Evolutionary conservation across 345 rosid genomes (phyloP), one percentile per base, ranked within the genome.

Genomic region (Chamaenerion angustifolium): DNA sequence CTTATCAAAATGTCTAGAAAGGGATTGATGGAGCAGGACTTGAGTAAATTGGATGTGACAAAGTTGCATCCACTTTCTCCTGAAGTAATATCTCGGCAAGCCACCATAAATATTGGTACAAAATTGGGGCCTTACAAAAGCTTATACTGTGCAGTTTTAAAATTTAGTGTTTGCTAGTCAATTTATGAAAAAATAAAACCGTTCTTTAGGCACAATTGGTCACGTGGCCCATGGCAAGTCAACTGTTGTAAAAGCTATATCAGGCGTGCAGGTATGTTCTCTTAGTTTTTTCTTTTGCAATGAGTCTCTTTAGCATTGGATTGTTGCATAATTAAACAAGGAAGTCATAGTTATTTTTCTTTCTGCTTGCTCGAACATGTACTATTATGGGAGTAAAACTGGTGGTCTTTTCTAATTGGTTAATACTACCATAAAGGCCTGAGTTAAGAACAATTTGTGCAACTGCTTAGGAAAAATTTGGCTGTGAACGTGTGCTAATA

Each of bases 141-240:
- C 15, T 11, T 17, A 5, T 14, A 3, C 27, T 25, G 11, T 49
- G 7, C 10, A 1, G 23, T 10, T 45, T n/a, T 56, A 0, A n/a
- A 15, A n/a, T 49, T 31, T 6, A 12, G 16, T 40, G 42, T 15
- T 46, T 12, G 0, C 46, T 21, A 0, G 0, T 18, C 23, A 3
- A 17, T 7, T 50, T 12, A 2, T 7, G 40, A 10, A n/a, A 9
- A 16, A 13, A 0, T 16, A 21, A 21, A 21, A 21, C 4, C 25
- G 25, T 21, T 21, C 25, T 15, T 12, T 65, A 86, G 98, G 98
- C 41, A 90, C 98, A 7, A 90, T 90, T 1, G 96, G 98, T 14
- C 98, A 86, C 57, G 98, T 90, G 75, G 98, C 98, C 11, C 98
- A 90, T 55, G 98, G 98, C 19, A 90, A 90, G 68, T 90, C 96